Conservation (phyloP, 257 asterid species). For the Nicotiana sylvestris region DNA sequence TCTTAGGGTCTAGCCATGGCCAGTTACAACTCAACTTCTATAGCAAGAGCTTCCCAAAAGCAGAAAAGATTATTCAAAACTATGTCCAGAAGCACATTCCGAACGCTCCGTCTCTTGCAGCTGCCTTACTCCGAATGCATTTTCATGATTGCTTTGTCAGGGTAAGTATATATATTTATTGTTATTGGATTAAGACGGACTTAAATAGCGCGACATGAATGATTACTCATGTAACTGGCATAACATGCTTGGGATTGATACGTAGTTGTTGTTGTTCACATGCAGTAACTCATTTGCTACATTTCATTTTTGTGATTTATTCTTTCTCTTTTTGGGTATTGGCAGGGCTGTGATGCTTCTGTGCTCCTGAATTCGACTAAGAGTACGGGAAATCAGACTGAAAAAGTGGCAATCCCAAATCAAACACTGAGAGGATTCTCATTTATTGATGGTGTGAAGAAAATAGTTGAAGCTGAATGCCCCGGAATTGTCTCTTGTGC, state of each 20-base stretch:
- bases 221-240: too few relatives aligned
- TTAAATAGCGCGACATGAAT: too few relatives aligned
- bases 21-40: constrained; percentile 45
- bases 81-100: constrained; percentile 49
- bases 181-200: too few relatives aligned
- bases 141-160: constrained; percentile 39
- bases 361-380: constrained; percentile 28
- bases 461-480: constrained; percentile 20
- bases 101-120: constrained; percentile 59
- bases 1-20: constrained; percentile 24
- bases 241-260: too few relatives aligned
- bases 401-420: constrained; percentile 26
- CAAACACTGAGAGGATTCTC: constrained; percentile 23
- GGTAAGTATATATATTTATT: constrained; percentile 8
- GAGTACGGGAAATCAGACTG: constrained; percentile 21
- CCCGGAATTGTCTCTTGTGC: constrained; percentile 34
- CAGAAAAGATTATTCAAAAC: constrained; percentile 46
- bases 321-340: neutral
- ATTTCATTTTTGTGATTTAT: neutral
- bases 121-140: constrained; percentile 38
- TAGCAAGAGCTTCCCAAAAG: constrained; percentile 48
- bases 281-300: neutral
- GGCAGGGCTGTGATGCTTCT: constrained; percentile 37
- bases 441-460: constrained; percentile 25
- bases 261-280: too few relatives aligned